Conservation (phyloP, 495 filamentous ascomycete genomes). For the Penicillium goetzii region DNA sequence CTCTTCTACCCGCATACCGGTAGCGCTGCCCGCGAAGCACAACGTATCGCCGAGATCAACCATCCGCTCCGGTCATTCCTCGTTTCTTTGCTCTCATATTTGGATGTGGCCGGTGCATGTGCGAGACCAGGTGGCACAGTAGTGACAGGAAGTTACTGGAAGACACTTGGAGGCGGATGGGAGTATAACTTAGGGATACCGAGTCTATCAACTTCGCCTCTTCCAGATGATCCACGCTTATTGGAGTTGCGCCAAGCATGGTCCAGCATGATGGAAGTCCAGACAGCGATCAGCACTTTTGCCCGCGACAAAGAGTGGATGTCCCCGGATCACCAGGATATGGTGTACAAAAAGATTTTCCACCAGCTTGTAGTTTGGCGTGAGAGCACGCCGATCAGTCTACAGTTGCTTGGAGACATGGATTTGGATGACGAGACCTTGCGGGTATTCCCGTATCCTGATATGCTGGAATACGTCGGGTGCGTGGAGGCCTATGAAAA, state of each 20-base stretch:
- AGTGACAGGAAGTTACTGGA: constrained; percentile 47
- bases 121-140: constrained; percentile 46
- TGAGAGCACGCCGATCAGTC: constrained; percentile 34
- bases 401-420: constrained; percentile 38
- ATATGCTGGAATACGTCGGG: constrained; percentile 44
- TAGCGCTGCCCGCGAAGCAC: constrained; percentile 34
- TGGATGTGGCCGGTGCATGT: constrained; percentile 48
- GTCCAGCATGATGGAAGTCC: constrained; percentile 49
- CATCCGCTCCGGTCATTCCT: constrained; percentile 46
- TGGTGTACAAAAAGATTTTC: constrained; percentile 40
- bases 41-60: constrained; percentile 40
- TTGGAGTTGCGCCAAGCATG: constrained; percentile 41
- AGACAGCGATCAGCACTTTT: constrained; percentile 43
- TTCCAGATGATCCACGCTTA: constrained; percentile 34
- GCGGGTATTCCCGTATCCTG: constrained; percentile 33
- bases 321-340: constrained; percentile 39
- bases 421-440: constrained; percentile 43
- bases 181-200: constrained; percentile 47
- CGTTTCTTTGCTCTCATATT: constrained; percentile 45
- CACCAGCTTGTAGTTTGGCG: constrained; percentile 41
- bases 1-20: constrained; percentile 38
- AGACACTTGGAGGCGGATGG: constrained; percentile 44
- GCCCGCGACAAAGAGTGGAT: constrained; percentile 44
- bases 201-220: constrained; percentile 30
- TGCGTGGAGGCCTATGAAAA: constrained; percentile 50